Base-by-base conservation (phyloP, 2,329 filamentous ascomycete species). In the Sclerotinia subarctica region DNA sequence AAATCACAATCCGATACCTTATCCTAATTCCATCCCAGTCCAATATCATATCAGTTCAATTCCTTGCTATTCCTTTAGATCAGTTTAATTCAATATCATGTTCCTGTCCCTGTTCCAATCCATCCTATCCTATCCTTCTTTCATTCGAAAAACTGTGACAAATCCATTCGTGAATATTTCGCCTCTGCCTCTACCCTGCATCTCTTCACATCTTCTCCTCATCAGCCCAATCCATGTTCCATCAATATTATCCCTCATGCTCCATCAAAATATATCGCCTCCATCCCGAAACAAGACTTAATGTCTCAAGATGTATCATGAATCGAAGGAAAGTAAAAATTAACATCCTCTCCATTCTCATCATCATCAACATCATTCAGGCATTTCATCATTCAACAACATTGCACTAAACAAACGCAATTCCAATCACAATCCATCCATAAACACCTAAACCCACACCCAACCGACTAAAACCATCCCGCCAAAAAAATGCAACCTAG, bases 321-420 rank as follows among this genome's bases (percentile, higher is more conserved):
- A 35, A 56, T 19, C n/a, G 10, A n/a, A 35, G 29, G 19, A n/a
- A 56, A 26, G 17, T 29, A 60, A 46, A 47, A 15, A 19, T 17
- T 35, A 24, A 11, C 44, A 15, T 19, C 44, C 44, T 35, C 44
- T 21, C 44, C 44, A 49, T 49, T 60, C 42, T 32, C 46, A 19
- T 60, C 46, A 24, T 60, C 29, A 19, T 60, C 42, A 32, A 32
- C 57, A 47, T 46, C 58, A 49, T 35, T 42, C 58, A 60, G 21
- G 58, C 58, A 35, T 60, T 21, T 21, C 19, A 35, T 24, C 58
- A 49, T 35, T 35, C 26, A 35, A 49, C 11, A 47, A 49, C 21
- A 60, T 49, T 35, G 58, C 44, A 49, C 49, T 49, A 35, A 47
- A 60, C 58, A n/a, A 60, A 8, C 46, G 44, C 44, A 60, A 49